Percentiles rank a stretch among this genome's conserved stretches.
Conservation (phyloP, 805 yeast species). For the Cyberlindnera nakhonratchasimensis region DNA sequence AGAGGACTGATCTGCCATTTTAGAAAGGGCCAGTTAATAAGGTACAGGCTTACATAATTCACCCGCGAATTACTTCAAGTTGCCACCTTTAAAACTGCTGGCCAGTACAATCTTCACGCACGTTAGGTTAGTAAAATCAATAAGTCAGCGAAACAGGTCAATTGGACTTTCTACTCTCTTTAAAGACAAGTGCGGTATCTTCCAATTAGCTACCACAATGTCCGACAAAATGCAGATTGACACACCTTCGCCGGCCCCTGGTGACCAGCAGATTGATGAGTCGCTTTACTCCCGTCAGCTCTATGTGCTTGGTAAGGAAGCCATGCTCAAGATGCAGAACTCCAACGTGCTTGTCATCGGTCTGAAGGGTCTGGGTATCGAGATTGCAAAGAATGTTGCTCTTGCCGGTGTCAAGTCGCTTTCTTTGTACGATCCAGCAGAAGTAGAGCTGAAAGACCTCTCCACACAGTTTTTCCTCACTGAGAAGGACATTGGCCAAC, state of each 20-base stretch:
- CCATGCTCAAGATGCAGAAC: constrained; percentile 94
- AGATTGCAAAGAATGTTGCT: constrained; percentile 94
- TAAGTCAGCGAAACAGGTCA: no score
- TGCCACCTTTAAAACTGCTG: no score
- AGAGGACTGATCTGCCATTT: no score
- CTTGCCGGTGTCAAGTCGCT: constrained; percentile 95
- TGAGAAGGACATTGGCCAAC: constrained; percentile 68
- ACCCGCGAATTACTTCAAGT: no score
- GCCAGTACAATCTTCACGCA: no score
- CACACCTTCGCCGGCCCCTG: constrained; percentile 31
- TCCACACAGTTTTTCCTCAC: constrained; percentile 85
- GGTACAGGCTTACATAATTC: no score
- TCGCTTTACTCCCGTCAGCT: constrained; percentile 93
- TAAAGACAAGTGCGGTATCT: no score
- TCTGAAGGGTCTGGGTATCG: constrained; percentile 88
- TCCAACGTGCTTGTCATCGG: constrained; percentile 93
- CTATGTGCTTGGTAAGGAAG: constrained; percentile 95
- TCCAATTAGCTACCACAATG: constrained; percentile 17
- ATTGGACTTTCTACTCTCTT: no score
- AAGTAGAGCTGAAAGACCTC: constrained; percentile 65
- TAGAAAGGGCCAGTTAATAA: no score
- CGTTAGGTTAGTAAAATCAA: no score
- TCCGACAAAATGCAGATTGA: constrained; percentile 42
- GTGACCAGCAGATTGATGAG: constrained; percentile 70
- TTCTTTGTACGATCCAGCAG: constrained; percentile 76